A percentile compares a stretch with the other conserved stretches of the same genome.
Conservation (phyloP, 192 early-diverging fungal species). For the Allomyces macrogynus region DNA sequence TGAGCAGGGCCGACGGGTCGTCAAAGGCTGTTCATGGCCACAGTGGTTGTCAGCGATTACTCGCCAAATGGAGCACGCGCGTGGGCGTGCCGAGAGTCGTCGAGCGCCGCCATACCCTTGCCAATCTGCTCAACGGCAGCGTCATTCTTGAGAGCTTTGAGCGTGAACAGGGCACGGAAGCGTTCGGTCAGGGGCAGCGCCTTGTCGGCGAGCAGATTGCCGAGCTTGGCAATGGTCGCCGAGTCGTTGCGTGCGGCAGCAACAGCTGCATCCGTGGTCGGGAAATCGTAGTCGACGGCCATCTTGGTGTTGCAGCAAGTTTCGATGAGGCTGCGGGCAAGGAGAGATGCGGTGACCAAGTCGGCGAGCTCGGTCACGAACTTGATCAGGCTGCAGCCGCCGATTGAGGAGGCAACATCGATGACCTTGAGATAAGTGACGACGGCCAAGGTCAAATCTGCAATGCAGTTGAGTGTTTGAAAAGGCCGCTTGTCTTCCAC, state of each 20-base stretch:
- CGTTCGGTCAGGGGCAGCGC: slow-evolving; percentile 50
- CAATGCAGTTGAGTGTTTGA: too few species aligned
- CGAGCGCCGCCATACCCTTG: slow-evolving; percentile 23
- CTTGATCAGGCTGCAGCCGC: too few species aligned
- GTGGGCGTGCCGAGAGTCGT: background rate
- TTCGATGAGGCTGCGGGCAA: too few species aligned
- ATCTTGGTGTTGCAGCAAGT: background rate
- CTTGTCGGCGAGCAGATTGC: background rate
- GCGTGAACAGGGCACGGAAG: slow-evolving; percentile 82
- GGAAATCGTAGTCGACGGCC: background rate
- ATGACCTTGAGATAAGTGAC: too few species aligned
- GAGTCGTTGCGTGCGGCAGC: background rate
- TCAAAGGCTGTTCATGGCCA: slow-evolving; percentile 27
- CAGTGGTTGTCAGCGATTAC: background rate
- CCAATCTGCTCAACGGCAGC: slow-evolving; percentile 62
- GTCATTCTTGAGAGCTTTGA: slow-evolving; percentile 59
- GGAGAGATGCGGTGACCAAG: too few species aligned
- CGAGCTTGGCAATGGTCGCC: background rate
- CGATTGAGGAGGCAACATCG: too few species aligned
- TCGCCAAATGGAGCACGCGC: background rate
- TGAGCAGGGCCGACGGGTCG: slow-evolving; percentile 70
- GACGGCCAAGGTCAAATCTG: too few species aligned
- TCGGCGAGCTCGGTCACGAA: too few species aligned
- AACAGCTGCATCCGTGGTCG: background rate
- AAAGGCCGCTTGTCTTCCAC: too few species aligned